Conservation (phyloP, 192 early-diverging fungal species). For the Podila minutissima region DNA sequence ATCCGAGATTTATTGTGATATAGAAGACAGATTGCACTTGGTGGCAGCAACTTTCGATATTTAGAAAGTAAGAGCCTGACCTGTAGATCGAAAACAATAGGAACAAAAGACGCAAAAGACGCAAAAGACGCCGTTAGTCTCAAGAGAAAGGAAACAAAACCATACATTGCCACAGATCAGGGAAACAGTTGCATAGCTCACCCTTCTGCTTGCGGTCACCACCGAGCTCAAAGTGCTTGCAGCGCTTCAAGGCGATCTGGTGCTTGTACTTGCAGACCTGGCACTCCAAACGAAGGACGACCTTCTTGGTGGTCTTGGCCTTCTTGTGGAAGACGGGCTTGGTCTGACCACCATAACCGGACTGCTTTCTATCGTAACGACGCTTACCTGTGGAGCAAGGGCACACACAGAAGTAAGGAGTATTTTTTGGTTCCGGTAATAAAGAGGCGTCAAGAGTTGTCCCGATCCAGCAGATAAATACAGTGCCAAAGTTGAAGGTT, state of each 20-base stretch:
- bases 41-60: constrained; percentile 6
- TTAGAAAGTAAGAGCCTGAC: constrained; percentile 6
- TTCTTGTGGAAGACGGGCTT: constrained; percentile 99
- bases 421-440: no score
- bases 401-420: no score
- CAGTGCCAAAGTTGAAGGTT: no score
- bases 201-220: constrained; percentile 6
- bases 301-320: constrained; percentile 99
- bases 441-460: no score
- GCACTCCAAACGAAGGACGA: constrained; percentile 99
- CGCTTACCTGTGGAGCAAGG: constrained; percentile 66
- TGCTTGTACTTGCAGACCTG: constrained; percentile 99
- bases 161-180: no score
- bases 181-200: no score
- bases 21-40: constrained; percentile 1
- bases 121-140: no score
- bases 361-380: constrained; percentile 99
- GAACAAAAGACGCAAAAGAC: no score
- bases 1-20: background rate
- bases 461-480: no score
- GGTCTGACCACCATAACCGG: constrained; percentile 99
- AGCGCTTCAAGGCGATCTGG: constrained; percentile 97
- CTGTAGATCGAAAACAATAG: no score
- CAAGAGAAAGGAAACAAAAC: no score
- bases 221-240: constrained; percentile 96